A percentile compares a stretch with the other conserved stretches of the same genome.
Conservation (phyloP, 2,329 filamentous ascomycete genomes). For the Colletotrichum spaethianum region DNA sequence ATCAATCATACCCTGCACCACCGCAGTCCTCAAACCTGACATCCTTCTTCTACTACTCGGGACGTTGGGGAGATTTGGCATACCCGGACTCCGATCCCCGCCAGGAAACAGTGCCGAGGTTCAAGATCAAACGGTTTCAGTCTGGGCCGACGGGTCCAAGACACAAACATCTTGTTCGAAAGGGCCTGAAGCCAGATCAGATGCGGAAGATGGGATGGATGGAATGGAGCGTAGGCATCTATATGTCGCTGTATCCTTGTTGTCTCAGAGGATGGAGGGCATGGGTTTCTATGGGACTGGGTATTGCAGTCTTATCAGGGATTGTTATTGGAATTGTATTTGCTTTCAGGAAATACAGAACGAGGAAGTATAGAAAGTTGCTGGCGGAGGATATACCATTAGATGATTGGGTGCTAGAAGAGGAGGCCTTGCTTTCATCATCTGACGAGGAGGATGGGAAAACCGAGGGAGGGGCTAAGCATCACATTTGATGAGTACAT, state of each 20-base stretch:
- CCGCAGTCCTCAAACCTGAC: slow-evolving; percentile 47
- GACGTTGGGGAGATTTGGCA: slow-evolving; percentile 51
- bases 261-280: slow-evolving; percentile 52
- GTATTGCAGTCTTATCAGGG: slow-evolving; percentile 35
- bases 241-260: slow-evolving; percentile 52
- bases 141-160: slow-evolving; percentile 51
- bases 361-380: slow-evolving; percentile 43
- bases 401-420: slow-evolving; percentile 53
- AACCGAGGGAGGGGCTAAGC: too few species aligned
- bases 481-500: neutral
- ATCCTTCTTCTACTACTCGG: slow-evolving; percentile 52
- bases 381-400: slow-evolving; percentile 45
- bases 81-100: slow-evolving; percentile 51
- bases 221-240: slow-evolving; percentile 47
- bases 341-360: slow-evolving; percentile 29
- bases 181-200: slow-evolving; percentile 49
- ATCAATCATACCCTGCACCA: neutral
- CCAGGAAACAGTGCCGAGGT: slow-evolving; percentile 49
- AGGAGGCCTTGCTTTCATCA: slow-evolving; percentile 20
- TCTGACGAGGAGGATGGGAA: slow-evolving; percentile 25
- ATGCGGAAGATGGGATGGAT: slow-evolving; percentile 45
- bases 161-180: slow-evolving; percentile 51
- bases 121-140: slow-evolving; percentile 51
- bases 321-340: slow-evolving; percentile 23
- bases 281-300: slow-evolving; percentile 46